Evolutionary conservation across 2,329 filamentous ascomycete genomes (phyloP), one percentile per base, ranked within the genome.

Genomic region (Bipolaris bicolor): DNA sequence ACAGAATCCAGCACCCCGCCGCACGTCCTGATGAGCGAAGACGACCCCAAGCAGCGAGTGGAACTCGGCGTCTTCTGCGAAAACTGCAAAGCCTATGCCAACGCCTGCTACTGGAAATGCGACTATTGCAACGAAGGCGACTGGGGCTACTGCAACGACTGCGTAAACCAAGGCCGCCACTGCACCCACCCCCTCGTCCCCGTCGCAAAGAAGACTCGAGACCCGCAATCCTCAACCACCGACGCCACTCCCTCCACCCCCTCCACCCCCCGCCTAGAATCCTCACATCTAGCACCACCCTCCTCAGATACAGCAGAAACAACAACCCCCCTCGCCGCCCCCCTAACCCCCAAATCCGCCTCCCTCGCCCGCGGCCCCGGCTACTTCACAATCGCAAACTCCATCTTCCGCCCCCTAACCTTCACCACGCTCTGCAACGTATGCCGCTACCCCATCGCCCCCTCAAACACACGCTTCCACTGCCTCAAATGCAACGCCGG

Each of bases 141-240:
- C 70, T 98, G 93, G 93, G 94, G 94, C 0, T 97, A 91, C 73
- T 98, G 94, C 77, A 92, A 93, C 67, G 80, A 83, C 58, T 98
- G 94, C 64, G 91, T 97, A 29, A 93, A 94, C 57, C 87, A 89
- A 73, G 92, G 91, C 15, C 83, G 84, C 58, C 90, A 88, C 58
- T 98, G 94, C 76, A 90, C 88, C 0, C 94, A 98, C 70, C 83
- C 90, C 6, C 81, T 98, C 0, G 80, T 96, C 0, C 91, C 93
- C 0, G 80, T 96, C 43, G 85, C 88, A 0, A 89, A 92, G 64
- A 81, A 85, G 57, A 64, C 57, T 45, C 70, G 61, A 62, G 59
- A 70, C 52, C 11, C 26, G 13, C 55, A 46, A 5, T 13, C 29
- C 3, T 40, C 54, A 20, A 29, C 24, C 24, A 57, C 57, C 9